phyloP scores from a whole-genome alignment of 768 basidiomycete species.

The Brasilioporus rufonigricans region DNA sequence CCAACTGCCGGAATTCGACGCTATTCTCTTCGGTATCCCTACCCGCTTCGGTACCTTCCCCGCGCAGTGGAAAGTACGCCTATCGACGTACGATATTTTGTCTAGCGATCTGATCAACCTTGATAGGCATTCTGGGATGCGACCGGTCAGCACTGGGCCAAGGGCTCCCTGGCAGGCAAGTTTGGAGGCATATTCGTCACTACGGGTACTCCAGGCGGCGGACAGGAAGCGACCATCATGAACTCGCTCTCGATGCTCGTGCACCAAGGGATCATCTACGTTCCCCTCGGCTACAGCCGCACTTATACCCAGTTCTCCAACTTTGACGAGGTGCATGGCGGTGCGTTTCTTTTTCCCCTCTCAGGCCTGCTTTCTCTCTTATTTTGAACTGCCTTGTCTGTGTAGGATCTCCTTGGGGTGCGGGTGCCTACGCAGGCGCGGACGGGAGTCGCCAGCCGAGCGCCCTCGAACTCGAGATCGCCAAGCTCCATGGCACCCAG shows the following conservation, averaged over 20 bases:
- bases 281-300: conserved; percentile 66
- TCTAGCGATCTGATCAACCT: background rate
- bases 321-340: conserved; percentile 52
- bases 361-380: background rate
- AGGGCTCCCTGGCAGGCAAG: conserved; percentile 66
- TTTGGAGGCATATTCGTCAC: conserved; percentile 75
- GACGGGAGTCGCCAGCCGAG: conserved; percentile 51
- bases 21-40: conserved; percentile 43
- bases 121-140: conserved; percentile 71
- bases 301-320: conserved; percentile 43
- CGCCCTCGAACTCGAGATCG: conserved; percentile 50
- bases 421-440: conserved; percentile 54
- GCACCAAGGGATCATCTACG: conserved; percentile 72
- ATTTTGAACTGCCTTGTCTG: background rate
- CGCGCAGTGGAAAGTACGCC: conserved; percentile 59
- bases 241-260: conserved; percentile 54
- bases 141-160: conserved; percentile 65
- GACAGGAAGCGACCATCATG: conserved; percentile 48
- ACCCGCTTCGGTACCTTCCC: conserved; percentile 47
- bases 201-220: conserved; percentile 44
- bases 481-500: conserved; percentile 47
- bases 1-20: conserved; percentile 28
- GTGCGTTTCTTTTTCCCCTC: conserved; percentile 34
- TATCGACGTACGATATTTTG: background rate
- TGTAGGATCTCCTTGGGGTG: conserved; percentile 74